Evolutionary conservation across 768 basidiomycete species (phyloP).

Genomic region (Crassisporium funariophilum): DNA sequence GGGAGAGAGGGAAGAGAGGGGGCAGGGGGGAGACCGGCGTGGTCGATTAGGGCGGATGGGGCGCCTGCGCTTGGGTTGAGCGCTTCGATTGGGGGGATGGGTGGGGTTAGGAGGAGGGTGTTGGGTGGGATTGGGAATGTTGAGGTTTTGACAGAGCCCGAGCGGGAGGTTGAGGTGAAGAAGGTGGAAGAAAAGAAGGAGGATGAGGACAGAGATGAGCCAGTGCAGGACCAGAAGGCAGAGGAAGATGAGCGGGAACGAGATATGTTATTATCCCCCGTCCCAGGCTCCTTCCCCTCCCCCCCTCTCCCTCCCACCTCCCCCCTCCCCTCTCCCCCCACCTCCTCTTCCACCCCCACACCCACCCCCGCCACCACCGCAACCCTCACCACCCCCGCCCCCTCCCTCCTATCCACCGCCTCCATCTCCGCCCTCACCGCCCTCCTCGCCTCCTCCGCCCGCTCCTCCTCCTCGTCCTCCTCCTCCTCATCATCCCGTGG

Average conservation of each 20-base stretch:
- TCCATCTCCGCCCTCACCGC: slow-evolving; percentile 9
- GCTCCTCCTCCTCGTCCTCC: slow-evolving; percentile 6
- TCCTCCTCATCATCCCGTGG: slow-evolving; percentile 18
- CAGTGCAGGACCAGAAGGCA: not conserved
- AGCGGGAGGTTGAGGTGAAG: slow-evolving; percentile 1
- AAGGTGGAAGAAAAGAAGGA: slow-evolving; percentile 1
- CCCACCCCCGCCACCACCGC: slow-evolving; percentile 6
- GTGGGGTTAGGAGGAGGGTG: slow-evolving; percentile 4
- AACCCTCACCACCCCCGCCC: slow-evolving; percentile 5
- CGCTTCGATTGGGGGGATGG: not conserved
- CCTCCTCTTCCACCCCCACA: slow-evolving; percentile 11
- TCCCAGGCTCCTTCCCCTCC: slow-evolving; percentile 33
- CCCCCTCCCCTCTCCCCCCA: slow-evolving; percentile 4
- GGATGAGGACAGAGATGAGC: not conserved
- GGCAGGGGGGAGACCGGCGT: slow-evolving; percentile 18
- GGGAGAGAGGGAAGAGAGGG: slow-evolving; percentile 16
- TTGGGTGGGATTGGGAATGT: slow-evolving; percentile 7
- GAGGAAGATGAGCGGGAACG: not conserved
- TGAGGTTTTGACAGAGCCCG: not conserved
- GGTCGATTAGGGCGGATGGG: slow-evolving; percentile 46
- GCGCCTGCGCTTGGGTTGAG: slow-evolving; percentile 41
- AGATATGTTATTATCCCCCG: slow-evolving; percentile 18
- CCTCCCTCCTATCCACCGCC: not conserved
- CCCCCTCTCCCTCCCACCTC: slow-evolving; percentile 2
- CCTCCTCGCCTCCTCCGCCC: slow-evolving; percentile 7